Evolutionary conservation across 1,284 basidiomycete species (phyloP), one percentile per base, ranked within the genome.

Genomic region (Sporisorium exsertum): DNA sequence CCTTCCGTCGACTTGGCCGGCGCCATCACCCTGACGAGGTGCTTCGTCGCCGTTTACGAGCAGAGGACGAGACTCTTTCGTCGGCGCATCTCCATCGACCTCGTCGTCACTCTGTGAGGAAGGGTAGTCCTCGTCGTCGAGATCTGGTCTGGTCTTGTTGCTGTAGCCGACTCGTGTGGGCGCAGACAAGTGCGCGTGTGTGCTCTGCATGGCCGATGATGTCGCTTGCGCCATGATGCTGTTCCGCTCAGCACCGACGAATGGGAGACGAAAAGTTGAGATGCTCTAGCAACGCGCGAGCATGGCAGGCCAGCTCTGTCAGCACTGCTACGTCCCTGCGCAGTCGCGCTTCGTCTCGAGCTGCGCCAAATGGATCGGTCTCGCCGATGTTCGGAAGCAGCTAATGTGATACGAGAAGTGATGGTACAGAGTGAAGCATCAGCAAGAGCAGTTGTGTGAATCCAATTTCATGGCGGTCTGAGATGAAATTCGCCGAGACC

Each of bases 81-180:
- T 18, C 2, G 42, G 32, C 5, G 29, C 54, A 12, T 2, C 6
- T 1, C 5, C 42, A 15, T 56, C 54, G 53, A 64, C 18, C 6
- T 68, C 60, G 52, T 50, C 72, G 46, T 74, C 72, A 32, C 63
- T 66, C 24, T 74, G 63, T 1, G 66, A 70, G 2, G 61, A 64
- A 5, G 63, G 53, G 22, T 69, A 70, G 27, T 45, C 63, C 2
- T 24, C 58, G 2, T 75, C 60, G 26, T 64, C 60, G 2, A 22
- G 32, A 26, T 57, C 52, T 24, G 35, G 35, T 16, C 6, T 15
- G 13, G 27, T 47, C 15, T 24, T 2, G 16, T 26, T 20, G 20
- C 26, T 29, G 20, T 18, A 0, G 20, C 45, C 33, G 22, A 16
- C 16, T 12, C 27, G 20, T n/a, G 13, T 40, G 24, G 20, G 43